Percentiles rank a stretch among this genome's conserved stretches.
Conservation (phyloP, 108 stramenopile genomes). For the Aurantiochytrium sp. region DNA sequence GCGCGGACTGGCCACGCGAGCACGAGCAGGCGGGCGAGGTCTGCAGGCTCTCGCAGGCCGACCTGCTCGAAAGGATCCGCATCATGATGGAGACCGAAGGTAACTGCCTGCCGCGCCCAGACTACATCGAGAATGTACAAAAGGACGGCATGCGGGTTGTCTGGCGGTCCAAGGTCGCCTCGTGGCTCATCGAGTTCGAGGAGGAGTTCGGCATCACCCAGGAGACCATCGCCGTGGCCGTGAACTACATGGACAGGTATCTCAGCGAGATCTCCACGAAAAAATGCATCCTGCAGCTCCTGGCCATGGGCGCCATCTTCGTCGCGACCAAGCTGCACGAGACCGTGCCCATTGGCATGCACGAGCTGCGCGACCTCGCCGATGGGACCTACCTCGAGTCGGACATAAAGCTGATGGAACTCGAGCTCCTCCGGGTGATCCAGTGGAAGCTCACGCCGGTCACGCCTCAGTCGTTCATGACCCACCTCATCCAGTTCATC, state of each 20-base stretch:
- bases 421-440: conserved; percentile 31
- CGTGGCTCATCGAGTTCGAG: conserved; percentile 6
- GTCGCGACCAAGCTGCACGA: conserved; percentile 27
- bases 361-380: not conserved
- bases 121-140: conserved; percentile 31
- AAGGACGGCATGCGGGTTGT: not conserved
- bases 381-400: not conserved
- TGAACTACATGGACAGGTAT: conserved; percentile 28
- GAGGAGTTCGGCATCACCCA: not conserved
- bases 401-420: conserved; percentile 34
- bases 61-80: not conserved
- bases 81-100: not conserved
- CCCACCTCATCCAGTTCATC: not conserved
- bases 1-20: not conserved
- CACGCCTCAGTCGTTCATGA: not conserved
- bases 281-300: not conserved
- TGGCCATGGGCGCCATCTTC: conserved; percentile 20
- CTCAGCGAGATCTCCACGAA: not conserved
- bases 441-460: conserved; percentile 28
- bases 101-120: not conserved
- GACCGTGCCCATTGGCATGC: not conserved
- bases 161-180: not conserved
- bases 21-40: not conserved
- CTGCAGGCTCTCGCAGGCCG: not conserved
- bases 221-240: conserved; percentile 5